Evolutionary conservation across 1,284 basidiomycete species (phyloP).

Genomic region (Pterulicium gracile): DNA sequence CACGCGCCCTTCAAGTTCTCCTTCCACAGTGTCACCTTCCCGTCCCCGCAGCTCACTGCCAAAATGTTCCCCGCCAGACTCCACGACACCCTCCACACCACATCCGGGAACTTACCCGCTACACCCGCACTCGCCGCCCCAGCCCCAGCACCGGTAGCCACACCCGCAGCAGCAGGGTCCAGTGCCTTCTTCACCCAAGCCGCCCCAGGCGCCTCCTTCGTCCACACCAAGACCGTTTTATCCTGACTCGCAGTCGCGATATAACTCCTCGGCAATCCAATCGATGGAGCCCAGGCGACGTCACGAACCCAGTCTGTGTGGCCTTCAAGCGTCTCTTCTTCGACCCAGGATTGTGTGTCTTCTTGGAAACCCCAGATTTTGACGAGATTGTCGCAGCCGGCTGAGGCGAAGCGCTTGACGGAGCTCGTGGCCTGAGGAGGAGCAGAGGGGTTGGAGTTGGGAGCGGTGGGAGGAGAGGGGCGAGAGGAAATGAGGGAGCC

Average conservation of each 20-base stretch:
- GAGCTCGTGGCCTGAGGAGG: slow-evolving; percentile 27
- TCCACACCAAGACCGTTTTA: slow-evolving; percentile 92
- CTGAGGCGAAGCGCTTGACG: slow-evolving; percentile 86
- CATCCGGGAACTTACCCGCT: slow-evolving; percentile 81
- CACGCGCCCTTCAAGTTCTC: slow-evolving; percentile 90
- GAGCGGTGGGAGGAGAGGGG: slow-evolving; percentile 20
- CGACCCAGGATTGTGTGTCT: slow-evolving; percentile 74
- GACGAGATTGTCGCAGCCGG: slow-evolving; percentile 93
- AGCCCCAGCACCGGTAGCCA: slow-evolving; percentile 29
- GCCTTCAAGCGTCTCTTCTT: slow-evolving; percentile 81
- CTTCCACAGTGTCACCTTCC: slow-evolving; percentile 97
- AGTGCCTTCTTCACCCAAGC: slow-evolving; percentile 84
- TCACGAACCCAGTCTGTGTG: slow-evolving; percentile 98
- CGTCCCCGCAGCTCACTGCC: slow-evolving; percentile 96
- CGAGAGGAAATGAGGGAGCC: slow-evolving; percentile 71
- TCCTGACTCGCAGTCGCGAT: slow-evolving; percentile 96
- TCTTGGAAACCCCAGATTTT: slow-evolving; percentile 88
- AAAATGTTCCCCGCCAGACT: slow-evolving; percentile 93
- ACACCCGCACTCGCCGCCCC: slow-evolving; percentile 21
- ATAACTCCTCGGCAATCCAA: slow-evolving; percentile 89
- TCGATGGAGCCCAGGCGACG: slow-evolving; percentile 96
- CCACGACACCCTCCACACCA: slow-evolving; percentile 97
- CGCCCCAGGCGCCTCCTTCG: slow-evolving; percentile 68
- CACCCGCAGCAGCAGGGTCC: slow-evolving; percentile 56
- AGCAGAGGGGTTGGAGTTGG: slow-evolving; percentile 29